phyloP scores from a whole-genome alignment of 495 filamentous ascomycete genomes.

The Thermothielavioides terrestris region DNA sequence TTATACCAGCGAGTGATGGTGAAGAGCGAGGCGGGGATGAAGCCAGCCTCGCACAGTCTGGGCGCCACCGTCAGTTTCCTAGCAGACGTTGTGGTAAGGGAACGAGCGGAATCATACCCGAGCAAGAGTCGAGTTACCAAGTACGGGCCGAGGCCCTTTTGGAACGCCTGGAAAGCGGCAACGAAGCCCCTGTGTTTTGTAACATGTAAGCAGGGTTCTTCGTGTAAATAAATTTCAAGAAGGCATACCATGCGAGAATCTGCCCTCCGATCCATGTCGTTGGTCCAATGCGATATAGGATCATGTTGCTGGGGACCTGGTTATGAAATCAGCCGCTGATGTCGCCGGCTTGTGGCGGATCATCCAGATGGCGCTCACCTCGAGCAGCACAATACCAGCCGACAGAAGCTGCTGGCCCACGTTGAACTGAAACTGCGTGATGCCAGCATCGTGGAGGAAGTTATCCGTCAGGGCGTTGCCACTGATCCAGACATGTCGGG shows the following conservation, averaged over 20 bases:
- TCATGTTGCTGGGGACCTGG: constrained; percentile 46
- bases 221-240: not conserved
- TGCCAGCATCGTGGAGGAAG: constrained; percentile 45
- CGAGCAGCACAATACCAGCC: constrained; percentile 48
- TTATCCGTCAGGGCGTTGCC: constrained; percentile 26
- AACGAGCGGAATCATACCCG: constrained; percentile 28
- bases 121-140: constrained; percentile 46
- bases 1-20: constrained; percentile 55
- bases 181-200: constrained; percentile 36
- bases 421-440: constrained; percentile 52
- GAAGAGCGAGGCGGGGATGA: constrained; percentile 51
- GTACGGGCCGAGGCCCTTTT: constrained; percentile 42
- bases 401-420: constrained; percentile 48
- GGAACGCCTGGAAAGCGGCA: constrained; percentile 51
- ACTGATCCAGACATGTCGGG: not conserved
- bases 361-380: constrained; percentile 14
- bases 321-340: not conserved
- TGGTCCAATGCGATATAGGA: constrained; percentile 49
- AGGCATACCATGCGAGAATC: constrained; percentile 44
- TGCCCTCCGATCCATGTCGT: constrained; percentile 46
- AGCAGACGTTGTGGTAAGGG: not conserved
- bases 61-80: not conserved
- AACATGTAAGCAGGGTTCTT: not conserved
- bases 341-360: not conserved
- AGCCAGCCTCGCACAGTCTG: constrained; percentile 46